Evolutionary conservation across 2,329 filamentous ascomycete species (phyloP), one percentile per base, ranked within the genome.

Genomic region (Zelopaecilomyces penicillatus): DNA sequence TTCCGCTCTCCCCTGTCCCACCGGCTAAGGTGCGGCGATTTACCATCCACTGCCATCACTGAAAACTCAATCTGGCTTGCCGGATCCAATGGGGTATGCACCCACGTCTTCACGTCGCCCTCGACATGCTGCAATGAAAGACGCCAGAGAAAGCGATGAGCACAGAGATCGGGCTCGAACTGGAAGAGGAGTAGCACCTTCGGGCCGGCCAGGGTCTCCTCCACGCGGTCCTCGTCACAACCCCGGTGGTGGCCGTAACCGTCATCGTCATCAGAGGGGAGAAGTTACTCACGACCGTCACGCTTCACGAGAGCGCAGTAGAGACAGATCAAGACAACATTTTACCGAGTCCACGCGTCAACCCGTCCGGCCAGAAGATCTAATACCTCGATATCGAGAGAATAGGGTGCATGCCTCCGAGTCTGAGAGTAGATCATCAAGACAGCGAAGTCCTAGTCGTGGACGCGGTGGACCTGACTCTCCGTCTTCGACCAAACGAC

Each of bases 101-200:
- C 50, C 57, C 54, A 56, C 56, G 54, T 53, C 57, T 64, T 56
- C 55, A 55, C 59, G 54, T 60, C 59, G 57, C 54, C 57, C 55
- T 59, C 59, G 57, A 60, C 52, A 66, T 67, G 63, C 59, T 64
- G 62, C 64, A 60, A 68, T 68, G 65, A 66, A 51, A 57, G 62
- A 66, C 60, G 57, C 56, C 46, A 56, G 59, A 55, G 57, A 59
- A 61, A 56, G 54, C 53, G 54, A 66, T 57, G 62, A 65, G 42
- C 54, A 61, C 52, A 56, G 61, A 60, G 62, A 66, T 50, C 53
- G 60, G 59, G 59, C 58, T 59, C 59, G 62, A 53, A 52, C 54
- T 49, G 61, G 63, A 50, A 60, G 61, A 58, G 60, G 60, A 53
- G 49, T 57, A 50, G 59, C 57, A 46, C 49, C 57, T 46, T 58